phyloP scores from a whole-genome alignment of 2,329 filamentous ascomycete species.

The Gnomoniopsis sp. region DNA sequence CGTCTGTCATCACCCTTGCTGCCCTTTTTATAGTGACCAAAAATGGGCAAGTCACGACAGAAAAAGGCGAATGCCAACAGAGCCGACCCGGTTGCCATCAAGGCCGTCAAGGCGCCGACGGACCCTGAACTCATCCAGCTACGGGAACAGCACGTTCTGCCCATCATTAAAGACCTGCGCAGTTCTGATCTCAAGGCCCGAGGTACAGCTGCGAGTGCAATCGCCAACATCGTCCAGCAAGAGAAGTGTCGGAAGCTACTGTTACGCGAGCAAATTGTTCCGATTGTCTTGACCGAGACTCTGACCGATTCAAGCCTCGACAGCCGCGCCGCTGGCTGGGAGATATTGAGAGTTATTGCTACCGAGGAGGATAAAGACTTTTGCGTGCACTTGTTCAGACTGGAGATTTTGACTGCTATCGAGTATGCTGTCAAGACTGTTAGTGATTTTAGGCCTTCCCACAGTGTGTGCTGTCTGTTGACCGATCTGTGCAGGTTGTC shows the following conservation, averaged over 20 bases:
- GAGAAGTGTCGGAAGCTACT: constrained; percentile 61
- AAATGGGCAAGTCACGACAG: constrained; percentile 59
- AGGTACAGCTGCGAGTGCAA: constrained; percentile 54
- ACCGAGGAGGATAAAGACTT: constrained; percentile 65
- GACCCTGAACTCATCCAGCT: constrained; percentile 63
- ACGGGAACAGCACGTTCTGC: constrained; percentile 60
- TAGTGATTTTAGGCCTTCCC: neutral
- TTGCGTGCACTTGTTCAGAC: constrained; percentile 60
- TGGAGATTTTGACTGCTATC: constrained; percentile 59
- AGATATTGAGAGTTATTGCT: constrained; percentile 58
- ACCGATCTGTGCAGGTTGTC: constrained; percentile 14
- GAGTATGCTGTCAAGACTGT: constrained; percentile 3
- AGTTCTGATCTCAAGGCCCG: constrained; percentile 58
- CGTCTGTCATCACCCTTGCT: too few relatives aligned
- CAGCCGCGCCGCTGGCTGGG: constrained; percentile 65
- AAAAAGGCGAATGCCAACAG: constrained; percentile 49
- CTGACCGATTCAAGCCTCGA: constrained; percentile 61
- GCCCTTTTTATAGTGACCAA: neutral
- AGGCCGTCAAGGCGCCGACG: constrained; percentile 56
- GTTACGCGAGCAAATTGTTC: constrained; percentile 63
- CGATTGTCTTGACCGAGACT: constrained; percentile 60
- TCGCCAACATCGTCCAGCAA: constrained; percentile 61
- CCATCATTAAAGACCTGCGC: constrained; percentile 58
- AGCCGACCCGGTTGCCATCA: constrained; percentile 50
- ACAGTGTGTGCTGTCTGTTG: neutral